Evolutionary conservation across 23 red algal genomes (phyloP).

Genomic region (Rhodosorus marinus): DNA sequence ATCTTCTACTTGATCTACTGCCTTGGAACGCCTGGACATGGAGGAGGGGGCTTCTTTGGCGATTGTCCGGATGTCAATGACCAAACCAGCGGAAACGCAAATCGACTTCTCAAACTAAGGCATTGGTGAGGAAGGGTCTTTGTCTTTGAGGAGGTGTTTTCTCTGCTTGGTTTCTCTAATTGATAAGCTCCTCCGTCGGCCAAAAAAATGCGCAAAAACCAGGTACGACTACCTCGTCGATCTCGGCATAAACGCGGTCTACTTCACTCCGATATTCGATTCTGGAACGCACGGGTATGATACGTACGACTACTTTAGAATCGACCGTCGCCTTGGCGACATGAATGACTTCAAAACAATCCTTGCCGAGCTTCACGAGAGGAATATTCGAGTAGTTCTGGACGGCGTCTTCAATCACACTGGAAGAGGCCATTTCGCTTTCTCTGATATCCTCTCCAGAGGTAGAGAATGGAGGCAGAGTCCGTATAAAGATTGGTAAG

Average conservation of each 20-base stretch:
- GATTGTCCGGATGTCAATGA: no score
- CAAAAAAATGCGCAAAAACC: no score
- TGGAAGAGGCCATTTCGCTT: neutral
- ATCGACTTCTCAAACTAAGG: no score
- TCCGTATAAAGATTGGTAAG: neutral
- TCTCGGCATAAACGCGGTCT: neutral
- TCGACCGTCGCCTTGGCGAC: neutral
- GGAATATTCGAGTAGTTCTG: neutral
- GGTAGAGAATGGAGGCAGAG: neutral
- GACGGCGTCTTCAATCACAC: neutral
- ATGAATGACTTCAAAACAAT: neutral
- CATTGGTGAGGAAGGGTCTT: no score
- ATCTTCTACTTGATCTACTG: no score
- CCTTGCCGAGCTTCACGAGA: neutral
- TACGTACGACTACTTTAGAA: neutral
- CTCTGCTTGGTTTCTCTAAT: no score
- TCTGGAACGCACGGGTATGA: neutral
- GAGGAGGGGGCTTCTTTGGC: no score
- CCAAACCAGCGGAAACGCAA: no score
- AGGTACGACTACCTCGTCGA: neutral
- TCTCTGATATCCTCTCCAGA: neutral
- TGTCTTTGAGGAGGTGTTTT: no score
- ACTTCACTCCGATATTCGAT: neutral
- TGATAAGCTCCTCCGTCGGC: no score
- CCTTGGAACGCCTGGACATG: no score